A percentile compares a stretch with the other conserved stretches of the same genome.
Evolutionary conservation across 345 rosid genomes (phyloP).

Genomic region (Atalantia buxifolia): DNA sequence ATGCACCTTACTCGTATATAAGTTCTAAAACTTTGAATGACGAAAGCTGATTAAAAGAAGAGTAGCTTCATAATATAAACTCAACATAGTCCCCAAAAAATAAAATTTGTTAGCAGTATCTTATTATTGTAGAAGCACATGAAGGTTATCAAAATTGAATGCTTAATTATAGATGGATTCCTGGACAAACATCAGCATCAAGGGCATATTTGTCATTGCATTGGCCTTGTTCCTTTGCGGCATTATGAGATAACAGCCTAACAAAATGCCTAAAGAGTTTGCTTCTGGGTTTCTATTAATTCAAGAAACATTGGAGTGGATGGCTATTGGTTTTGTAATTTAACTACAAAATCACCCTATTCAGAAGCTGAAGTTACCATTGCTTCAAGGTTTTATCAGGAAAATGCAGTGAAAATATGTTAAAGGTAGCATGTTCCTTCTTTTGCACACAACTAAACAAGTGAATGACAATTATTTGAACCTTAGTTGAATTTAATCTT

Average conservation of each 20-base stretch:
- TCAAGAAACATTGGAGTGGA: background rate
- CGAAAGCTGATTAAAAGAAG: no score
- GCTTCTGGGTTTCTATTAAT: no score
- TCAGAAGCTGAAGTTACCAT: constrained; percentile 68
- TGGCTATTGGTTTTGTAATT: constrained; percentile 5
- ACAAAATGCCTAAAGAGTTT: background rate
- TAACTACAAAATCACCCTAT: background rate
- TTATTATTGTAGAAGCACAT: background rate
- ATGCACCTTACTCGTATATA: background rate
- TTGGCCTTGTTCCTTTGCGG: background rate
- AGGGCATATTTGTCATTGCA: background rate
- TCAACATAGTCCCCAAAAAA: background rate
- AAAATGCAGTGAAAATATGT: constrained; percentile 46
- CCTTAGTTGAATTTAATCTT: constrained; percentile 3
- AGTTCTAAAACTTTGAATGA: no score
- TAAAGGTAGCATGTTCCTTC: constrained; percentile 44
- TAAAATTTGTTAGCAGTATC: background rate
- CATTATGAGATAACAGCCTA: background rate
- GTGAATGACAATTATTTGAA: constrained; percentile 3
- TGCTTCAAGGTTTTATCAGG: constrained; percentile 57
- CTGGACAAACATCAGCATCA: background rate
- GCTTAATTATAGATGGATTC: background rate
- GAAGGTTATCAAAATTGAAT: background rate
- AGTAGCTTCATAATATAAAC: no score
- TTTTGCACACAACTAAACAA: constrained; percentile 13